Evolutionary conservation across 140 eudicot genomes (phyloP).

Genomic region (Anethum foeniculum): DNA sequence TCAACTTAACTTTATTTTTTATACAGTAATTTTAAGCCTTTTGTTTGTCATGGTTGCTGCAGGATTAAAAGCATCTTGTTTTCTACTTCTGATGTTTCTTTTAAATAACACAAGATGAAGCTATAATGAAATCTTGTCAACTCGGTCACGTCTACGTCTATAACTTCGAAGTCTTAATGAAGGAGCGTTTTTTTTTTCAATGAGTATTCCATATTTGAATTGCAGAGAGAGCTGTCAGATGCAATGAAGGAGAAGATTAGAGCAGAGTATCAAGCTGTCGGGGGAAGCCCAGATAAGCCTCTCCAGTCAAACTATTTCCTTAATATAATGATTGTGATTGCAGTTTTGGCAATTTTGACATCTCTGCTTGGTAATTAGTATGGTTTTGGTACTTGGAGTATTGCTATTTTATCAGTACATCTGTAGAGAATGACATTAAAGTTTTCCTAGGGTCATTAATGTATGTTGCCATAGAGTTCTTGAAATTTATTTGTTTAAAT

Average conservation of each 20-base stretch:
- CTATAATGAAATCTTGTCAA: constrained; percentile 35
- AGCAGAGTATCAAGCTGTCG: constrained; percentile 80
- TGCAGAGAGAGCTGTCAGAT: constrained; percentile 94
- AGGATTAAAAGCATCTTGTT: constrained; percentile 73
- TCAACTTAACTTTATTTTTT: neutral
- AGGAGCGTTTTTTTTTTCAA: constrained; percentile 54
- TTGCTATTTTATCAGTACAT: neutral
- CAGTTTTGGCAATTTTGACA: constrained; percentile 81
- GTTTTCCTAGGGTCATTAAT: neutral
- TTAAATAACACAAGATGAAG: constrained; percentile 53
- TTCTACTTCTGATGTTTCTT: constrained; percentile 39
- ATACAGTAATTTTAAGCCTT: constrained; percentile 22
- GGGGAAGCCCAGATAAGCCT: constrained; percentile 97
- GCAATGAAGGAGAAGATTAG: constrained; percentile 87
- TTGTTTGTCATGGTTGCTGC: constrained; percentile 64
- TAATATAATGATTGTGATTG: constrained; percentile 78
- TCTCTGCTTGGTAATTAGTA: constrained; percentile 56
- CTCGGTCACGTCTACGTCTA: constrained; percentile 23
- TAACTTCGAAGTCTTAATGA: constrained; percentile 42
- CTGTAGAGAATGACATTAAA: neutral
- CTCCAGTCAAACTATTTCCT: constrained; percentile 88
- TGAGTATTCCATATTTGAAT: constrained; percentile 62
- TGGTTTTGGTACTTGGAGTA: neutral
- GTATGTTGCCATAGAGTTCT: constrained; percentile 1
- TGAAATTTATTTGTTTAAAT: neutral